Conservation (phyloP, 2,329 filamentous ascomycete genomes). For the Dendrostoma leiphaemia region DNA sequence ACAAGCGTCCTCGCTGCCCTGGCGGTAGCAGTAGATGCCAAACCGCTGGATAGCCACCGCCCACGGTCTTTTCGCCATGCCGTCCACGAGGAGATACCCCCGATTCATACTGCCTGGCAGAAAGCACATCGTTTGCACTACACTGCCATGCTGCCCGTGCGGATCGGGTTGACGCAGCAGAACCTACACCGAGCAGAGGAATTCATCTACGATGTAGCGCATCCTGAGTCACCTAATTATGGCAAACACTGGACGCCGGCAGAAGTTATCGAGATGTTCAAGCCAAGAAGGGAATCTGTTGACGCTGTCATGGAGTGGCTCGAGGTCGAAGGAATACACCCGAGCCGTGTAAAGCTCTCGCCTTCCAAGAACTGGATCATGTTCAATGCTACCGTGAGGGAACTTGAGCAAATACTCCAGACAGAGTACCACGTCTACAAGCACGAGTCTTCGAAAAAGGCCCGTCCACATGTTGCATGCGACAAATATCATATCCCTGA, state of each 20-base stretch:
- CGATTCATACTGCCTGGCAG: slow-evolving; percentile 23
- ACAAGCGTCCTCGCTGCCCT: slow-evolving; percentile 27
- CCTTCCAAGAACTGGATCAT: slow-evolving; percentile 51
- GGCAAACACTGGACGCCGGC: slow-evolving; percentile 45
- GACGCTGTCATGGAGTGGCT: slow-evolving; percentile 53
- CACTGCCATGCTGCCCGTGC: slow-evolving; percentile 31
- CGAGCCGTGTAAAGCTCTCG: slow-evolving; percentile 46
- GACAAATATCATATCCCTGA: slow-evolving; percentile 40
- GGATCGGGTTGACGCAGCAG: slow-evolving; percentile 43
- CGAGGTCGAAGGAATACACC: slow-evolving; percentile 46
- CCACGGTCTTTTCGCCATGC: slow-evolving; percentile 22
- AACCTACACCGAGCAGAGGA: slow-evolving; percentile 46
- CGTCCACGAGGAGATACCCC: slow-evolving; percentile 31
- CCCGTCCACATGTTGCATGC: slow-evolving; percentile 37
- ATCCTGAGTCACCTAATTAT: slow-evolving; percentile 43
- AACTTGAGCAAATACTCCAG: slow-evolving; percentile 52
- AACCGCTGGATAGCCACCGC: slow-evolving; percentile 15
- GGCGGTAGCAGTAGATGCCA: slow-evolving; percentile 27
- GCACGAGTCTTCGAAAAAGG: slow-evolving; percentile 33
- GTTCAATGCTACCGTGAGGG: slow-evolving; percentile 52
- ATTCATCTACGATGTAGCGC: slow-evolving; percentile 40
- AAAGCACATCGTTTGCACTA: slow-evolving; percentile 23
- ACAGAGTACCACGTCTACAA: slow-evolving; percentile 52
- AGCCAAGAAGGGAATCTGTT: slow-evolving; percentile 42
- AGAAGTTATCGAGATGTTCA: slow-evolving; percentile 42